Base-by-base conservation (phyloP, 2,329 filamentous ascomycete species). In the Clonostachys rhizophaga region DNA sequence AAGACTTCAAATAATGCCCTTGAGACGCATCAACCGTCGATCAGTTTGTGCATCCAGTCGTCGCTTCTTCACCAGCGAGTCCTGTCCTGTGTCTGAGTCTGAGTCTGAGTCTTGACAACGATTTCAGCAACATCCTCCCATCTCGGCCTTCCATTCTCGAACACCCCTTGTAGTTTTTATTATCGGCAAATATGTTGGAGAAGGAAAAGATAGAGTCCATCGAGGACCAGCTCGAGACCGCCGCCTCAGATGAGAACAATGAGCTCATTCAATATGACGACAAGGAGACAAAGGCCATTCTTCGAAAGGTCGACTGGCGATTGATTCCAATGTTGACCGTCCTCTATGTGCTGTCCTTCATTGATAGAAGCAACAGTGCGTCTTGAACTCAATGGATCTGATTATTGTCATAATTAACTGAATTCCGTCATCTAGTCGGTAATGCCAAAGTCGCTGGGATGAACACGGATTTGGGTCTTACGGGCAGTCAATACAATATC, bases 281-380 rank as follows among this genome's bases (percentile, higher is more conserved):
- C 3, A 24, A 4, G 5, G 42, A 43, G 12, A 43, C 42, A 13
- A 20, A 30, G 11, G 7, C 16, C 16, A 30, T 87, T 51, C 69
- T 76, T 52, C 68, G 75, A 46, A 86, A 85, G 64, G 79, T 87
- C 47, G 83, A 86, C 56, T 50, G 75, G 10, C 67, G 81, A 41
- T 58, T 86, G 16, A 64, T 87, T 55, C 81, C 81, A 1, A 78
- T 79, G 47, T 62, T 81, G 2, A 36, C 43, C 9, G 5, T 44
- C 12, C 43, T 18, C 1, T 82, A 80, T 54, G 55, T 83, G 2
- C 66, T 82, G 4, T 76, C 74, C 54, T 81, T 79, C 49, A 67
- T 83, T 5, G 79, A 83, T 52, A 43, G 42, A 17, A 30, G 42
- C 16, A 43, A 43, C 42, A 42, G 40, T 42, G 5, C 13, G 40